Evolutionary conservation across 208 protist genomes (phyloP).

Genomic region (Trypanosoma theileri): DNA sequence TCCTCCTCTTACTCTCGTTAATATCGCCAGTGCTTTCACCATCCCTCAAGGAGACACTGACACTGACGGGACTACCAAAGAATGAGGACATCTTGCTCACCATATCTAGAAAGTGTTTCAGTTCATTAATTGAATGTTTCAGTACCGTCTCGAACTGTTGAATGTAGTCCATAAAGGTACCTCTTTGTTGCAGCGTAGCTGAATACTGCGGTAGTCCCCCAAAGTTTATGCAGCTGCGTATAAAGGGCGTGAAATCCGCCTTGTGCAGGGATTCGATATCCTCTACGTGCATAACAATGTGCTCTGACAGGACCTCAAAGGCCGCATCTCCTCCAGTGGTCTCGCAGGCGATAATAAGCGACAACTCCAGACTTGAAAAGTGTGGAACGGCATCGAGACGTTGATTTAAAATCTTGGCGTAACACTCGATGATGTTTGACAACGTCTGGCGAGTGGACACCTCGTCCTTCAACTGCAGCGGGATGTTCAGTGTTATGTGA

Average conservation of each 20-base stretch:
- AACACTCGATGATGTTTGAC: conserved; percentile 37
- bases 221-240: conserved; percentile 41
- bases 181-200: conserved; percentile 9
- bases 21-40: background rate
- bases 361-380: conserved; percentile 27
- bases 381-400: conserved; percentile 5
- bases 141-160: conserved; percentile 40
- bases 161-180: conserved; percentile 40
- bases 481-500: conserved; percentile 36
- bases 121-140: conserved; percentile 33
- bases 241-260: conserved; percentile 23
- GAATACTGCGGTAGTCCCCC: conserved; percentile 29
- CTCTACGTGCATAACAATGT: conserved; percentile 28
- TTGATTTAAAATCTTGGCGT: conserved; percentile 37
- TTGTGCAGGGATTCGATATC: conserved; percentile 7
- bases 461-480: conserved; percentile 28
- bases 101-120: conserved; percentile 49
- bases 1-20: too few species aligned
- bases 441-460: conserved; percentile 22
- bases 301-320: conserved; percentile 27
- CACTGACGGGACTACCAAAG: conserved; percentile 42
- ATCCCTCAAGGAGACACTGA: conserved; percentile 28
- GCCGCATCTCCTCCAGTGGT: conserved; percentile 2
- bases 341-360: conserved; percentile 28
- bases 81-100: conserved; percentile 28